phyloP scores from a whole-genome alignment of 164 flowering plant genomes.

The Euptelea pleiosperma region DNA sequence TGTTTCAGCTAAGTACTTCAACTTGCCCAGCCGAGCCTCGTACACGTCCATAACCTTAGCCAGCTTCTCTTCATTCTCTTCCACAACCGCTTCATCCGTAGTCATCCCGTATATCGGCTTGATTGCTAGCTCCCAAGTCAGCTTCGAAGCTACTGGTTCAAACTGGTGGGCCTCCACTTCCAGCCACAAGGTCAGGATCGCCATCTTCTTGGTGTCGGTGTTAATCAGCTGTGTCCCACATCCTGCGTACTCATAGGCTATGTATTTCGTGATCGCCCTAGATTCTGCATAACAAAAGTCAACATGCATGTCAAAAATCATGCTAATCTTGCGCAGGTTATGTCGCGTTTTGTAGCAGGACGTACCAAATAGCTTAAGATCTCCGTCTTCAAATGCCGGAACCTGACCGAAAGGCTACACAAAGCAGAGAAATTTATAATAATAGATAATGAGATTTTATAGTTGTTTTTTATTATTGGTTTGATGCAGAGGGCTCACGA shows the following conservation, averaged over 20 bases:
- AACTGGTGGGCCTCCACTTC: too few species aligned
- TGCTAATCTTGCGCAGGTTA: too few species aligned
- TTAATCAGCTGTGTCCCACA: constrained; percentile 16
- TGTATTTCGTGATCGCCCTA: constrained; percentile 20
- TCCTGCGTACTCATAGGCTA: constrained; percentile 10
- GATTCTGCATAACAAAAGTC: too few species aligned
- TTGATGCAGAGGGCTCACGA: too few species aligned
- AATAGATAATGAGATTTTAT: not conserved
- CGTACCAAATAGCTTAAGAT: constrained; percentile 18
- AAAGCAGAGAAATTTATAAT: not conserved
- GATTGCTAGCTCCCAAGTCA: too few species aligned
- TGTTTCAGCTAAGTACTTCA: constrained; percentile 5
- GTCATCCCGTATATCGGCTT: too few species aligned
- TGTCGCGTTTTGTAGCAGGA: too few species aligned
- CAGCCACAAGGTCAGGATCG: not conserved
- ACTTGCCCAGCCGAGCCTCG: constrained; percentile 9
- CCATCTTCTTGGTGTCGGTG: constrained; percentile 14
- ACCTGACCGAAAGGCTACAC: constrained; percentile 34
- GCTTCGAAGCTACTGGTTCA: too few species aligned
- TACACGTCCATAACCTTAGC: constrained; percentile 8
- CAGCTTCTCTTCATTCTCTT: constrained; percentile 7
- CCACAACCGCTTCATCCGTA: not conserved
- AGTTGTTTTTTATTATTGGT: too few species aligned
- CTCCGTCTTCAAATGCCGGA: constrained; percentile 34
- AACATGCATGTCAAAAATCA: too few species aligned